Conservation (phyloP, 1,284 basidiomycete species). For the Wolfiporia cocos region DNA sequence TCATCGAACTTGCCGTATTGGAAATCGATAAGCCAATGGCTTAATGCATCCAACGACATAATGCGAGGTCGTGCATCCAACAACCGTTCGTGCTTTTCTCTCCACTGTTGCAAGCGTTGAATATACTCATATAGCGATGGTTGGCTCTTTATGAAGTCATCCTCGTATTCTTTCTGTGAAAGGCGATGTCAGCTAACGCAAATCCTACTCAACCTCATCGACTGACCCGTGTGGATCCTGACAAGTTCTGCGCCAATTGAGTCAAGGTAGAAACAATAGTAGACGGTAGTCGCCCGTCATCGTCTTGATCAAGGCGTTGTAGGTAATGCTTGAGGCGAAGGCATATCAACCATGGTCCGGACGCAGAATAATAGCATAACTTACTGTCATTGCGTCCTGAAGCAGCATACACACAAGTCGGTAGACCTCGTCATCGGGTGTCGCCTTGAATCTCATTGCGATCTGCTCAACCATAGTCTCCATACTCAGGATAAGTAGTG, state of each 20-base stretch:
- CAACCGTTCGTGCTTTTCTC: conserved; percentile 85
- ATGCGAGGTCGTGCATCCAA: conserved; percentile 81
- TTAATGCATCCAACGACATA: conserved; percentile 86
- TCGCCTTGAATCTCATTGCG: conserved; percentile 85
- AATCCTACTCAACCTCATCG: background rate
- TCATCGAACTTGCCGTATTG: conserved; percentile 98
- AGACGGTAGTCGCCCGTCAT: conserved; percentile 70
- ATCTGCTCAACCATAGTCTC: conserved; percentile 99
- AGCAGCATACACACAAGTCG: conserved; percentile 84
- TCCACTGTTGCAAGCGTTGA: conserved; percentile 85
- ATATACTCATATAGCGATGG: conserved; percentile 88
- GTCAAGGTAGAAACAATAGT: conserved; percentile 57
- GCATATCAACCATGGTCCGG: background rate
- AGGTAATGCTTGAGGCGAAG: conserved; percentile 56
- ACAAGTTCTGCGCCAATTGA: conserved; percentile 70
- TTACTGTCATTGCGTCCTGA: conserved; percentile 66
- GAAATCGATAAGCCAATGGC: conserved; percentile 96
- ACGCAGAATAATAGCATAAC: conserved; percentile 5
- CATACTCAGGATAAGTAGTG: conserved; percentile 90
- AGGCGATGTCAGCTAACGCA: background rate
- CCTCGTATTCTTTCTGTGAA: conserved; percentile 79
- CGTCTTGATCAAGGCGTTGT: conserved; percentile 61
- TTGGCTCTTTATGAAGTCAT: conserved; percentile 84
- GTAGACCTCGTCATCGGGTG: conserved; percentile 93
- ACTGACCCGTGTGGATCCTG: conserved; percentile 60